A percentile compares a stretch with the other conserved stretches of the same genome.
phyloP scores from a whole-genome alignment of 2,329 filamentous ascomycete genomes.

The Penicillium sclerotiorum region DNA sequence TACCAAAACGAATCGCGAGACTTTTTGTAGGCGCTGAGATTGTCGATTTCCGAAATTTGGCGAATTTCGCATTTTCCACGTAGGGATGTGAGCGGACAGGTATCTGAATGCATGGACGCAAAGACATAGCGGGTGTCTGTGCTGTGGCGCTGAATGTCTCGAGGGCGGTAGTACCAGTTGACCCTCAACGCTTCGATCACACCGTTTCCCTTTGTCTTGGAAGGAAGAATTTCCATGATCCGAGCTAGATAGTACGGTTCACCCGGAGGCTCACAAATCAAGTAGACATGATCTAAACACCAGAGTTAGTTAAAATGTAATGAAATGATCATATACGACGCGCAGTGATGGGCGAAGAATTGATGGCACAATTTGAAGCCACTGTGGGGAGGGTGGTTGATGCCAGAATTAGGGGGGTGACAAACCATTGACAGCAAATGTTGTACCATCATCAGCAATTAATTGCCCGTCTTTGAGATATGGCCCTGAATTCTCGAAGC shows the following conservation, averaged over 20 bases:
- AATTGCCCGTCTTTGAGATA: conserved; percentile 75
- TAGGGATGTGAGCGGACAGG: conserved; percentile 86
- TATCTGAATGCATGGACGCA: conserved; percentile 98
- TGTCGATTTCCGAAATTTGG: conserved; percentile 82
- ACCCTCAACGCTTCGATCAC: conserved; percentile 86
- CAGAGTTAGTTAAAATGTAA: neutral
- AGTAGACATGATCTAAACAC: conserved; percentile 77
- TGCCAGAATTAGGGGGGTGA: conserved; percentile 5
- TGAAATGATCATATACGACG: too few species aligned
- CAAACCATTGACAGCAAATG: conserved; percentile 79
- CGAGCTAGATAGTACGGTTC: conserved; percentile 97
- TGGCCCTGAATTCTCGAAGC: conserved; percentile 72
- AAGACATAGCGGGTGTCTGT: conserved; percentile 90
- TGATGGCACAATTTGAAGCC: too few species aligned
- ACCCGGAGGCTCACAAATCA: conserved; percentile 94
- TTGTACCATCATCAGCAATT: conserved; percentile 86
- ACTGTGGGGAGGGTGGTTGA: conserved; percentile 4
- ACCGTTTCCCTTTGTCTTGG: conserved; percentile 70
- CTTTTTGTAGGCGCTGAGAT: conserved; percentile 82
- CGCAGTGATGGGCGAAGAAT: too few species aligned
- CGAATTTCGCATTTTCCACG: conserved; percentile 90
- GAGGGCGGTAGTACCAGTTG: conserved; percentile 98
- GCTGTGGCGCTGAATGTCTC: conserved; percentile 90
- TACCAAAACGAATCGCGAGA: conserved; percentile 91
- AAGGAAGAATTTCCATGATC: conserved; percentile 96